phyloP scores from a whole-genome alignment of 2,329 filamentous ascomycete species.

The Calonectria crousiana region DNA sequence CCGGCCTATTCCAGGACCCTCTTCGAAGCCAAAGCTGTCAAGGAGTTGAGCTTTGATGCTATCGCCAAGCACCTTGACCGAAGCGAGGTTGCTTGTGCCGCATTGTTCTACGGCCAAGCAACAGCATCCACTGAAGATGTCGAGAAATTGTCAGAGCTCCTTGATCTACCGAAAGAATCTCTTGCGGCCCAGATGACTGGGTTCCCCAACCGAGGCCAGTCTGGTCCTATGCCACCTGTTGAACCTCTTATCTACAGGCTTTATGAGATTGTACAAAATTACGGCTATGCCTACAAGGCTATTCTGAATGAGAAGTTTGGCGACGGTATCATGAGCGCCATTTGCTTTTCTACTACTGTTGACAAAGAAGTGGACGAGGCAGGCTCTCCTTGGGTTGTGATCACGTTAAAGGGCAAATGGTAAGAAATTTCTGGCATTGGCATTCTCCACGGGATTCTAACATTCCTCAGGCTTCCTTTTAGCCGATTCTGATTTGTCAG shows the following conservation, averaged over 20 bases:
- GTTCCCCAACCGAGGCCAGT: conserved; percentile 84
- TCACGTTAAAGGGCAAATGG: conserved; percentile 88
- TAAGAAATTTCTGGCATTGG: conserved; percentile 54
- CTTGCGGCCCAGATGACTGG: conserved; percentile 75
- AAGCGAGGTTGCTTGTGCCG: conserved; percentile 86
- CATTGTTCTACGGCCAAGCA: conserved; percentile 91
- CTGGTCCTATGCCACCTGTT: conserved; percentile 55
- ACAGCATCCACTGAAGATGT: conserved; percentile 77
- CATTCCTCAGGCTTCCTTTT: conserved; percentile 46
- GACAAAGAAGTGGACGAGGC: conserved; percentile 93
- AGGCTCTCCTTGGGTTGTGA: conserved; percentile 85
- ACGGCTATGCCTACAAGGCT: conserved; percentile 96
- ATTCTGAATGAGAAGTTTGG: conserved; percentile 96
- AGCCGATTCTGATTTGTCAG: conserved; percentile 42
- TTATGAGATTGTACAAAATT: conserved; percentile 97
- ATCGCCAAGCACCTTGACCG: conserved; percentile 81
- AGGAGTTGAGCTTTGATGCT: conserved; percentile 81
- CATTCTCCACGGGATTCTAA: conserved; percentile 4
- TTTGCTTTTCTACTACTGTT: conserved; percentile 89
- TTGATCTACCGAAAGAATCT: conserved; percentile 68
- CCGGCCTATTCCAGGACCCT: conserved; percentile 79
- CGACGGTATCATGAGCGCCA: conserved; percentile 97
- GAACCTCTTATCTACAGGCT: conserved; percentile 79
- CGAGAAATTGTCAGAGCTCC: conserved; percentile 73
- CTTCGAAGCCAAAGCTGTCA: conserved; percentile 77